A percentile compares a stretch with the other conserved stretches of the same genome.
phyloP scores from a whole-genome alignment of 2,329 filamentous ascomycete genomes.

The Mycocentrospora acerina region DNA sequence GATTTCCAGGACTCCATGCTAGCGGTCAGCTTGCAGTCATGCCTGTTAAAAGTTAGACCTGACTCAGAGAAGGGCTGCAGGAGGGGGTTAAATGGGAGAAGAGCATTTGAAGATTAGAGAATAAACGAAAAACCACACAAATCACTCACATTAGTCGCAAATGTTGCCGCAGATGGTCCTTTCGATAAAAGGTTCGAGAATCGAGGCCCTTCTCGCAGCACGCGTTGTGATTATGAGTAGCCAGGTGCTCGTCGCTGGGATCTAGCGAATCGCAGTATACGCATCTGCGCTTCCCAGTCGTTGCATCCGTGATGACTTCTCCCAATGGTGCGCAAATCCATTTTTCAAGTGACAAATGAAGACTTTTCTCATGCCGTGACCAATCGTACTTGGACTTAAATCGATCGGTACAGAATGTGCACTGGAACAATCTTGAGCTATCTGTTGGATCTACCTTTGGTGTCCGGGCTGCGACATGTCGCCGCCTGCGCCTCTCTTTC shows the following conservation, averaged over 20 bases:
- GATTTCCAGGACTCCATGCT: constrained; percentile 67
- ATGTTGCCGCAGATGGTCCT: constrained; percentile 64
- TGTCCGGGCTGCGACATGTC: constrained; percentile 49
- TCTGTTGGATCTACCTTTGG: constrained; percentile 25
- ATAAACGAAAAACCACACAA: background rate
- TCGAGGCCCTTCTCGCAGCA: constrained; percentile 68
- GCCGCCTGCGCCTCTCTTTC: constrained; percentile 59
- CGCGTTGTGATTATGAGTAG: constrained; percentile 60
- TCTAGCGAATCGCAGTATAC: constrained; percentile 60
- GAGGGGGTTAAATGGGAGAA: too few species aligned
- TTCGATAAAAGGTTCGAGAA: constrained; percentile 65
- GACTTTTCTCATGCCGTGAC: constrained; percentile 44
- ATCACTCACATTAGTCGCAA: constrained; percentile 53
- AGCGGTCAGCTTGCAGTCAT: constrained; percentile 61
- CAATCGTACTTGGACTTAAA: constrained; percentile 47
- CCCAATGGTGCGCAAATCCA: constrained; percentile 61
- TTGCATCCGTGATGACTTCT: constrained; percentile 57
- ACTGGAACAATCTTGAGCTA: constrained; percentile 34
- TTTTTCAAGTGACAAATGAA: constrained; percentile 43
- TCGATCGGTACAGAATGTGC: constrained; percentile 43
- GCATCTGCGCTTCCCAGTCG: constrained; percentile 59
- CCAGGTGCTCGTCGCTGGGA: constrained; percentile 58
- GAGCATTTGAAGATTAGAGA: too few species aligned
- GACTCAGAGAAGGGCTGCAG: too few species aligned
- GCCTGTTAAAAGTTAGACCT: constrained; percentile 26